phyloP scores from a whole-genome alignment of 116 monocot genomes.

The Cymodocea nodosa region DNA sequence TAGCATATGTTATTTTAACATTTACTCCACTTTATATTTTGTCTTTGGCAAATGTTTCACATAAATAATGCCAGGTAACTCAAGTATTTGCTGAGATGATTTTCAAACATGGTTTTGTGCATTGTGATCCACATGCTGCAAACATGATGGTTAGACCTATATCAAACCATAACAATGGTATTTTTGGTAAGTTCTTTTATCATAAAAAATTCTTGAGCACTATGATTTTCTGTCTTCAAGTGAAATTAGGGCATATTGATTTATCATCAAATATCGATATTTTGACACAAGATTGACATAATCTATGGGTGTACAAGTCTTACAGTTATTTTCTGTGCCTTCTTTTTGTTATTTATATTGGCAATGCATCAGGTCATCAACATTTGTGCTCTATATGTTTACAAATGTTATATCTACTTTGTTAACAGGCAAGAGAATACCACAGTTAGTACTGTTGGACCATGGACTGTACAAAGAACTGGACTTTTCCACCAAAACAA shows the following conservation, averaged over 20 bases:
- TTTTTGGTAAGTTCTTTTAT: constrained; percentile 42
- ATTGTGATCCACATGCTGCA: constrained; percentile 97
- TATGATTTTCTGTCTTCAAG: background rate
- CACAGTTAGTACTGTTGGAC: constrained; percentile 89
- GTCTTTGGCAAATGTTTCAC: background rate
- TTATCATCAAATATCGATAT: too few species aligned
- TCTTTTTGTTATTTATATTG: too few species aligned
- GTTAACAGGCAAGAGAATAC: constrained; percentile 42
- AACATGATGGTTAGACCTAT: constrained; percentile 90
- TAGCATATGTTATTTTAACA: background rate
- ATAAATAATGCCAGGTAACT: constrained; percentile 38
- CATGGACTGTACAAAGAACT: constrained; percentile 89
- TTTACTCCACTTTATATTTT: constrained; percentile 2
- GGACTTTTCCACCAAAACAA: constrained; percentile 61
- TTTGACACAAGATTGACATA: too few species aligned
- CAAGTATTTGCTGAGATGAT: constrained; percentile 90
- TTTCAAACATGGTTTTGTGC: constrained; percentile 96
- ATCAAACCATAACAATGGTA: constrained; percentile 30
- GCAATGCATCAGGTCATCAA: too few species aligned
- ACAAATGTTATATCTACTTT: background rate
- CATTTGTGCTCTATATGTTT: background rate
- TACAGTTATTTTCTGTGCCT: too few species aligned
- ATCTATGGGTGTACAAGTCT: too few species aligned
- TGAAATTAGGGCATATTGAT: too few species aligned
- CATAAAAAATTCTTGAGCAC: background rate